Conservation (phyloP, 2,329 filamentous ascomycete species). For the Penicillium thymicola region DNA sequence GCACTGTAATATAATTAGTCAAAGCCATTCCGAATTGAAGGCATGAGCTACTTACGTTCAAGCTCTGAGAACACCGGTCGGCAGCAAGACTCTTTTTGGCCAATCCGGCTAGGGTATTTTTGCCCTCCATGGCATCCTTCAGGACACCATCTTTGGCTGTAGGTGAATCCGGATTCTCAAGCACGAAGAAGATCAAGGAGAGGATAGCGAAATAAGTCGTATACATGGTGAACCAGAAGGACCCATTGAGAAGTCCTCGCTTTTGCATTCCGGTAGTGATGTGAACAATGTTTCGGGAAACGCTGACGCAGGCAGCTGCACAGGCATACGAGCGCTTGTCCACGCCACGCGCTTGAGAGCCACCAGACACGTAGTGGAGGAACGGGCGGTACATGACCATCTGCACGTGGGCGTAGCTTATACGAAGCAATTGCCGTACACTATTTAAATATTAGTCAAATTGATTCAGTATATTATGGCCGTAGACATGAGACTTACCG, state of each 20-base stretch:
- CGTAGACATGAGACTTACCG: conserved; percentile 54
- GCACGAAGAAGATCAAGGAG: conserved; percentile 61
- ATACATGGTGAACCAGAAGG: conserved; percentile 68
- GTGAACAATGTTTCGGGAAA: conserved; percentile 64
- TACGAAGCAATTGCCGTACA: conserved; percentile 58
- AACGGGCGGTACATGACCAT: conserved; percentile 65
- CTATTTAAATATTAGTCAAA: conserved; percentile 7
- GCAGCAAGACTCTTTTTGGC: conserved; percentile 84
- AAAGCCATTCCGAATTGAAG: not conserved
- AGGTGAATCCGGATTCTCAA: conserved; percentile 61
- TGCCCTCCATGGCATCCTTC: conserved; percentile 79
- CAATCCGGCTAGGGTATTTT: conserved; percentile 74
- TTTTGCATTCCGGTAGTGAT: conserved; percentile 64
- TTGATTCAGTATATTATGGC: not conserved
- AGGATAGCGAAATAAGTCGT: conserved; percentile 66
- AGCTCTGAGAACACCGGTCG: conserved; percentile 73
- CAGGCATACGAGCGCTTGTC: conserved; percentile 64
- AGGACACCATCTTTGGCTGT: conserved; percentile 69
- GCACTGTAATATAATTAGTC: conserved; percentile 48
- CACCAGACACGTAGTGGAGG: conserved; percentile 59
- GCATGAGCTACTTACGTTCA: conserved; percentile 61
- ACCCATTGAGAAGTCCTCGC: conserved; percentile 57
- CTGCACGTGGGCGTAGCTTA: conserved; percentile 63
- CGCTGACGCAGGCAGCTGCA: conserved; percentile 63
- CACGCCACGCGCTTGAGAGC: conserved; percentile 49